Evolutionary conservation across 208 protist genomes (phyloP).

Genomic region (Acanthamoeba lenticulata): DNA sequence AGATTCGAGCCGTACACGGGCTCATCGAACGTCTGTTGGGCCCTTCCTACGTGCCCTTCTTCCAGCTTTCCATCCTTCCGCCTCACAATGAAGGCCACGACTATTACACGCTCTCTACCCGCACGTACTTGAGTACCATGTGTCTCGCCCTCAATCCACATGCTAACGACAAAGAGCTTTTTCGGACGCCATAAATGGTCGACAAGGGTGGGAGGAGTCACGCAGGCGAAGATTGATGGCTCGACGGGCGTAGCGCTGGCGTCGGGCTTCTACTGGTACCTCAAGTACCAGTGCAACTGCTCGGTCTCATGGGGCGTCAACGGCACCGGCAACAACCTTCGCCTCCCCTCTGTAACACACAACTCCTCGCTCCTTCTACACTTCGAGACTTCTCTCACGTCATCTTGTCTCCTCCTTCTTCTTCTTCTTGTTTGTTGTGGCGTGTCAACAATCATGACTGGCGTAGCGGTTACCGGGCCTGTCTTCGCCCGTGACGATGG

Average conservation of each 20-base stretch:
- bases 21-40: constrained; percentile 42
- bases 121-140: background rate
- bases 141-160: background rate
- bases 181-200: background rate
- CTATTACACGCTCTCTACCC: constrained; percentile 6
- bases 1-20: constrained; percentile 45
- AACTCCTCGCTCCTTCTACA: too few relatives aligned
- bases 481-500: background rate
- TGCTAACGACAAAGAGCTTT: background rate
- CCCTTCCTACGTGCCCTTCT: background rate
- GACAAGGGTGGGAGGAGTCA: background rate
- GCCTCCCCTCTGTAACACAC: background rate
- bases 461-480: background rate
- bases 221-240: background rate
- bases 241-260: constrained; percentile 17
- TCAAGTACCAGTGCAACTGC: constrained; percentile 37
- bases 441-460: background rate
- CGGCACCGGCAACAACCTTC: background rate
- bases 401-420: too few relatives aligned
- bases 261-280: constrained; percentile 29
- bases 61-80: background rate
- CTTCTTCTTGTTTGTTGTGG: too few relatives aligned
- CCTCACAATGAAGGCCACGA: background rate
- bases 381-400: background rate
- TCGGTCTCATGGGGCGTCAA: background rate